Evolutionary conservation across 1,284 basidiomycete species (phyloP), one percentile per base, ranked within the genome.

Genomic region (Nidula niveotomentosa): DNA sequence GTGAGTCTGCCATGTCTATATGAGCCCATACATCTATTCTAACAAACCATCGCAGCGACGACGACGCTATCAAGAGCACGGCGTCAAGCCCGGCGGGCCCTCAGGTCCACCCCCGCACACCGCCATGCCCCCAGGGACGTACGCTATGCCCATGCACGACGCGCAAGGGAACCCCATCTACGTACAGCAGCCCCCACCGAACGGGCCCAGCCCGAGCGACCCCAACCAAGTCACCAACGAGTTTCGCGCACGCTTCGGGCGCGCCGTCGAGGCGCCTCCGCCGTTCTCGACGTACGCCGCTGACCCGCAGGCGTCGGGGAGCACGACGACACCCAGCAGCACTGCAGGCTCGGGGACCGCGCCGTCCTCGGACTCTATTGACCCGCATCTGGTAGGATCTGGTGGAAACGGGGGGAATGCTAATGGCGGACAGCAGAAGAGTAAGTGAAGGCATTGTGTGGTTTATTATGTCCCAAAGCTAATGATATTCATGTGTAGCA

Each of bases 161-260:
- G 57, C 62, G 9, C 69, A 63, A 36, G 62, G 56, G 30, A 70
- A 62, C 60, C 58, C 49, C 56, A 60, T 43, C 53, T 63, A 23
- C 2, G 23, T 23, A 5, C 23, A 23, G 23, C 23, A 23, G 23
- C 23, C 23, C 2, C 23, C 23, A 5, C 64, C 60, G 35, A 57
- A 60, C 46, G 61, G 62, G 17, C 66, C 63, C 36, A 62, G 56
- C 4, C 55, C 64, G 5, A 58, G 61, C 39, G 66, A 68, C 53
- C 63, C 69, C 13, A 58, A 57, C 37, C 63, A 61, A 34, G 62
- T 76, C 6, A 68, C 80, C 10, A 83, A 78, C 59, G 86, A 89
- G 58, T 86, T 90, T 61, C 84, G 88, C 37, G 82, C 81, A 5
- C 83, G 88, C 49, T 91, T 90, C 65, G 85, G 85, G 56, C 77